Conservation (phyloP, 768 basidiomycete species). For the Harrya chromipes region DNA sequence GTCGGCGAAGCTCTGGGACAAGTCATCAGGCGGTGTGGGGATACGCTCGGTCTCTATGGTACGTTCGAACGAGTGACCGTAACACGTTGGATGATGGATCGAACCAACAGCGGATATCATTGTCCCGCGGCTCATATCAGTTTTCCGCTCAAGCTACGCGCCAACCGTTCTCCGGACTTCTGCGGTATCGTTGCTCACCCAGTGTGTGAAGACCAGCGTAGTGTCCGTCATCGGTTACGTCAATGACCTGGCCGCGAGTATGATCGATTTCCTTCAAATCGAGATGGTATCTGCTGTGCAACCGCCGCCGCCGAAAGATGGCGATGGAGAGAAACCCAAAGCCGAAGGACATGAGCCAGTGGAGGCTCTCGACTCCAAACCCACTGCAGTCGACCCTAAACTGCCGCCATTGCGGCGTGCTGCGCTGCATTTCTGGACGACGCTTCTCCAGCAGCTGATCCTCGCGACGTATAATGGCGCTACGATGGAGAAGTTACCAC, state of each 20-base stretch:
- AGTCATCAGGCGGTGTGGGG: conserved; percentile 71
- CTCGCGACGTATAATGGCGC: conserved; percentile 45
- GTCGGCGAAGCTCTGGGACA: conserved; percentile 84
- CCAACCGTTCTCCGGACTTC: conserved; percentile 76
- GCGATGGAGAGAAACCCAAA: conserved; percentile 6
- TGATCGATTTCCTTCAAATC: conserved; percentile 74
- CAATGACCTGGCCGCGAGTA: conserved; percentile 57
- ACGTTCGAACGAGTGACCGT: conserved; percentile 13
- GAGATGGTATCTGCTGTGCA: conserved; percentile 41
- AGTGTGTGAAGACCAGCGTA: conserved; percentile 63
- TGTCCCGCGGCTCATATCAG: conserved; percentile 65
- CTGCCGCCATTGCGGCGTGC: conserved; percentile 82
- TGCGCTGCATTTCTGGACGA: conserved; percentile 76
- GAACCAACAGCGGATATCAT: conserved; percentile 56
- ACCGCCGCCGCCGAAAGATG: conserved; percentile 14
- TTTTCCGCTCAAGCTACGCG: conserved; percentile 55
- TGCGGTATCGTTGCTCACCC: conserved; percentile 66
- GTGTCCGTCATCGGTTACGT: conserved; percentile 62
- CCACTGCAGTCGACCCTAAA: conserved; percentile 56
- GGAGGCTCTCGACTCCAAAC: conserved; percentile 48
- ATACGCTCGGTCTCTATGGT: conserved; percentile 69
- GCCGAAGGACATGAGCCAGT: conserved; percentile 7
- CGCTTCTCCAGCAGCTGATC: conserved; percentile 61
- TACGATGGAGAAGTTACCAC: conserved; percentile 17
- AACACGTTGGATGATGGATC: not conserved